A percentile compares a stretch with the other conserved stretches of the same genome.
These are phyloP conservation scores for Chaetomium fimeti DNA, from an alignment of 495 filamentous ascomycete genomes.

Conservation along the genomic window DNA sequence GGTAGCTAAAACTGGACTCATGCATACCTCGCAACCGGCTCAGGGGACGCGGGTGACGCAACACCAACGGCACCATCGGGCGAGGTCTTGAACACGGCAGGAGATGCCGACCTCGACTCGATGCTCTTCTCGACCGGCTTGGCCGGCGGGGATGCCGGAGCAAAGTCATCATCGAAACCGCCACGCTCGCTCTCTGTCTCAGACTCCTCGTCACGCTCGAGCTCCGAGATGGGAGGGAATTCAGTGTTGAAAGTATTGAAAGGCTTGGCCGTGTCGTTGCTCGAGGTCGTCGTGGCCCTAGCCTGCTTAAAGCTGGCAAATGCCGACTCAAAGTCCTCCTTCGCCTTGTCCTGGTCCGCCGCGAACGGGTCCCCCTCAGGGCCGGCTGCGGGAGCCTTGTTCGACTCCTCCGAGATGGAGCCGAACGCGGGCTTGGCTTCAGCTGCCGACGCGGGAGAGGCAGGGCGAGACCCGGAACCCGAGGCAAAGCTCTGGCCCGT, in stretches of 20 bases:
- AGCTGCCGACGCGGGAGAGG: conserved; percentile 21
- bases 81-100: conserved; percentile 27
- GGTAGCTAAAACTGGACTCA: neutral
- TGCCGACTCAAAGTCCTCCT: conserved; percentile 75
- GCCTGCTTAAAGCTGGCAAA: conserved; percentile 60
- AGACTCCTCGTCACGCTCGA: conserved; percentile 69
- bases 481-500: conserved; percentile 42
- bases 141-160: conserved; percentile 62
- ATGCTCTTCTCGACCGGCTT: conserved; percentile 37
- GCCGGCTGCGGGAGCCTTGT: conserved; percentile 19
- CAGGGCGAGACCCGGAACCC: conserved; percentile 33
- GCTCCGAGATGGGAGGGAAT: conserved; percentile 89
- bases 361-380: conserved; percentile 53
- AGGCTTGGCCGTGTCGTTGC: conserved; percentile 38
- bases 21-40: conserved; percentile 33
- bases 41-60: conserved; percentile 24
- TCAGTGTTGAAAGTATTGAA: conserved; percentile 60
- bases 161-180: conserved; percentile 92
- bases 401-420: conserved; percentile 23
- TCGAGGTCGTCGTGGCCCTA: conserved; percentile 18
- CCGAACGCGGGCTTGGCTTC: conserved; percentile 27
- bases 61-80: conserved; percentile 13
- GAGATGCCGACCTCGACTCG: conserved; percentile 30
- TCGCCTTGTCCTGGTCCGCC: conserved; percentile 58
- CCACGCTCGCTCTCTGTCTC: conserved; percentile 74